Conservation (phyloP, 176 grass and related monocot genomes). For the sorghum (Sorghum bicolor) region Sorghum_bicolor_NCBIv3 NC_012871.2:74614001-74614500, state of each 20-base stretch:
- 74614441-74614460: background rate
- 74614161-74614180: constrained; percentile 29
- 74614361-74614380: background rate
- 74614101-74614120: background rate
- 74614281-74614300: constrained; percentile 6
- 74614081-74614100: constrained; percentile 22
- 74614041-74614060: background rate
- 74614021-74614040: constrained; percentile 1
- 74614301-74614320: background rate
- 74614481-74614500: background rate
- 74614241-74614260: background rate
- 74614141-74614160: constrained; percentile 17
- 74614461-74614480: background rate
- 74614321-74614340: background rate
- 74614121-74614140: constrained; percentile 19
- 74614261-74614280: background rate
- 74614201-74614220: background rate
- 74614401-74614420: background rate
- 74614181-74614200: constrained; percentile 41
- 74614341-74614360: background rate
- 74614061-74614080: background rate
- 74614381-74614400: background rate
- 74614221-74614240: constrained; percentile 27
- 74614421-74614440: background rate
- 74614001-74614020: background rate